Conservation (phyloP, 2,329 filamentous ascomycete genomes). For the Cercospora janseana region DNA sequence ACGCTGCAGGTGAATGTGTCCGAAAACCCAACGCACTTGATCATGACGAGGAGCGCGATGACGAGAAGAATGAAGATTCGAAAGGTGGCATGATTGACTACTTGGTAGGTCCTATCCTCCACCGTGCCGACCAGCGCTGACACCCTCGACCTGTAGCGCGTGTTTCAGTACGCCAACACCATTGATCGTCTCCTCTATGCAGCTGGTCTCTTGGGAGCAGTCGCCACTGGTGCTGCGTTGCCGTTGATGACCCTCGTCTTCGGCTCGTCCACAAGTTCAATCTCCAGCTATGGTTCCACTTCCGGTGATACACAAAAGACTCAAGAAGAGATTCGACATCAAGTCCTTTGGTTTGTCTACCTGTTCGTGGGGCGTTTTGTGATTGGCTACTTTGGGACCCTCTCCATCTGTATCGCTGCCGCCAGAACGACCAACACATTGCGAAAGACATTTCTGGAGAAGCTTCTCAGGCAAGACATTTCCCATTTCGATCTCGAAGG, state of each 20-base stretch:
- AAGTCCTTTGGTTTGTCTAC: conserved; percentile 48
- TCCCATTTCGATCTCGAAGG: conserved; percentile 61
- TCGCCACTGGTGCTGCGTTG: too few species aligned
- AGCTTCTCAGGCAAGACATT: conserved; percentile 63
- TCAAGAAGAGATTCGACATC: not conserved
- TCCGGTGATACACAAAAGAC: not conserved
- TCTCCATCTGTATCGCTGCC: conserved; percentile 51
- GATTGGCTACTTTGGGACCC: conserved; percentile 55
- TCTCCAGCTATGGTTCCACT: not conserved
- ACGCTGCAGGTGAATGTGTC: too few species aligned
- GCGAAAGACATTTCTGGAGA: conserved; percentile 62
- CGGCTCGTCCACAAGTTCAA: not conserved
- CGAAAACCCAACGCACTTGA: too few species aligned
- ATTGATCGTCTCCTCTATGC: too few species aligned
- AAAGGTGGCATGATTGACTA: too few species aligned
- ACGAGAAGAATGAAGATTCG: too few species aligned
- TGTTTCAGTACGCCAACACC: too few species aligned
- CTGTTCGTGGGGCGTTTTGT: conserved; percentile 66
- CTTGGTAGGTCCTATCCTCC: too few species aligned
- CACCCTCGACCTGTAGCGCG: too few species aligned
- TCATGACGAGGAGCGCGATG: too few species aligned
- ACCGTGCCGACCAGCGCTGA: too few species aligned
- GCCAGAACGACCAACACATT: conserved; percentile 51
- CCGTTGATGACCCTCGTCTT: not conserved
- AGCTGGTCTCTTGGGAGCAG: too few species aligned